phyloP scores from a whole-genome alignment of 1,139 yeast species.

The Protomyces arabidopsidicola region DNA sequence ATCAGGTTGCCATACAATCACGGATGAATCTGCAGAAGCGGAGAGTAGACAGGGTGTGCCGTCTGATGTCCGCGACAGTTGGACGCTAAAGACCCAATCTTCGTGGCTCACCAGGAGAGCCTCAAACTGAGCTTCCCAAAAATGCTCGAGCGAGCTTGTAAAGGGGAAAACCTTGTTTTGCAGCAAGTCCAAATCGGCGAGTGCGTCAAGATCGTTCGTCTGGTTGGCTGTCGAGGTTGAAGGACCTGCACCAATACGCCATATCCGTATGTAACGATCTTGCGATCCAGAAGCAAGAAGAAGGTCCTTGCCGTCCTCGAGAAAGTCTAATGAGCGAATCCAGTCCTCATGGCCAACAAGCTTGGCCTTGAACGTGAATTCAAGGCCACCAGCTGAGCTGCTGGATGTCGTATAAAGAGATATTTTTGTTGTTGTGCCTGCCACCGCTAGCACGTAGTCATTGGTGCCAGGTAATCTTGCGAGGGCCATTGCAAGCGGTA shows the following conservation, averaged over 20 bases:
- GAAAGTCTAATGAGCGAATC: slow-evolving; percentile 70
- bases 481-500: slow-evolving; percentile 61
- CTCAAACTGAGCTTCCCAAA: slow-evolving; percentile 61
- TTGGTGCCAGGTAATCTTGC: slow-evolving; percentile 41
- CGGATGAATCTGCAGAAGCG: slow-evolving; percentile 87
- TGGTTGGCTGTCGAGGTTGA: neutral
- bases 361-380: slow-evolving; percentile 47
- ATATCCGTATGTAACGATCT: slow-evolving; percentile 79
- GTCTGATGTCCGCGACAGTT: slow-evolving; percentile 54
- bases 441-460: slow-evolving; percentile 54
- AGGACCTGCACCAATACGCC: slow-evolving; percentile 48
- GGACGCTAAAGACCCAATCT: slow-evolving; percentile 87
- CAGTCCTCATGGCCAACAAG: slow-evolving; percentile 91
- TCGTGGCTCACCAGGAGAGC: slow-evolving; percentile 97
- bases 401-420: slow-evolving; percentile 51
- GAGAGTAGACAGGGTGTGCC: slow-evolving; percentile 53
- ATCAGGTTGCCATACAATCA: slow-evolving; percentile 96
- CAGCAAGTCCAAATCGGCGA: slow-evolving; percentile 2
- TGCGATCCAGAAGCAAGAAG: slow-evolving; percentile 82
- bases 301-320: slow-evolving; percentile 46
- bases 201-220: neutral
- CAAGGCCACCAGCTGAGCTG: slow-evolving; percentile 28
- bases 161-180: slow-evolving; percentile 16
- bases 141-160: slow-evolving; percentile 31
- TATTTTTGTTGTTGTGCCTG: slow-evolving; percentile 67